Conservation (phyloP, 768 basidiomycete genomes). For the Podaxis sp. region DNA sequence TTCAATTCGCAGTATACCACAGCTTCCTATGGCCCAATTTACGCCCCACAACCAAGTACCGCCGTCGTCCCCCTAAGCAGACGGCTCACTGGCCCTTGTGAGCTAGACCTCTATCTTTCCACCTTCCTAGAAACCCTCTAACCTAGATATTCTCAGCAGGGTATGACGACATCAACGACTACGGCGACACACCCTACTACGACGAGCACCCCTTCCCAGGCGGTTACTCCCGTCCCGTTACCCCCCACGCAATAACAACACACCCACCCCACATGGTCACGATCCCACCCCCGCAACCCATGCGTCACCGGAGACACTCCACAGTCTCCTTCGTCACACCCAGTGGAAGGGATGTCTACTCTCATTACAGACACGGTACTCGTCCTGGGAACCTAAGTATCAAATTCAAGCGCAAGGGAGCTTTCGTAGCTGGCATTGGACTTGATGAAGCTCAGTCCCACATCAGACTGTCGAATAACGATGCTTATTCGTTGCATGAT, state of each 20-base stretch:
- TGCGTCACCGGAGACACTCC: constrained; percentile 48
- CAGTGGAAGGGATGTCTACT: constrained; percentile 6
- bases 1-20: constrained; percentile 39
- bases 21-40: constrained; percentile 43
- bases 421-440: constrained; percentile 62
- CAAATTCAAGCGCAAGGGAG: constrained; percentile 75
- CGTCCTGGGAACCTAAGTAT: constrained; percentile 51
- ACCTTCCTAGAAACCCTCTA: constrained; percentile 2
- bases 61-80: constrained; percentile 38
- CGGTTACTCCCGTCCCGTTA: constrained; percentile 22
- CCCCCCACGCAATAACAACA: constrained; percentile 2
- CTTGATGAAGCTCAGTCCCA: constrained; percentile 70
- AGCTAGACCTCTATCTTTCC: constrained; percentile 14
- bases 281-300: constrained; percentile 24
- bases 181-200: constrained; percentile 52
- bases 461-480: constrained; percentile 57
- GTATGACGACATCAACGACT: constrained; percentile 53
- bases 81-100: constrained; percentile 43
- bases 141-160: constrained; percentile 31
- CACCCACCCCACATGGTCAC: constrained; percentile 31
- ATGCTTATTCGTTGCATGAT: constrained; percentile 63
- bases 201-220: constrained; percentile 43
- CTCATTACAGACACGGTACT: constrained; percentile 33
- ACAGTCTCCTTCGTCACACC: constrained; percentile 44
- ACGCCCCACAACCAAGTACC: constrained; percentile 36